Conservation (phyloP, 257 asterid genomes). For the Pogostemon cablin region DNA sequence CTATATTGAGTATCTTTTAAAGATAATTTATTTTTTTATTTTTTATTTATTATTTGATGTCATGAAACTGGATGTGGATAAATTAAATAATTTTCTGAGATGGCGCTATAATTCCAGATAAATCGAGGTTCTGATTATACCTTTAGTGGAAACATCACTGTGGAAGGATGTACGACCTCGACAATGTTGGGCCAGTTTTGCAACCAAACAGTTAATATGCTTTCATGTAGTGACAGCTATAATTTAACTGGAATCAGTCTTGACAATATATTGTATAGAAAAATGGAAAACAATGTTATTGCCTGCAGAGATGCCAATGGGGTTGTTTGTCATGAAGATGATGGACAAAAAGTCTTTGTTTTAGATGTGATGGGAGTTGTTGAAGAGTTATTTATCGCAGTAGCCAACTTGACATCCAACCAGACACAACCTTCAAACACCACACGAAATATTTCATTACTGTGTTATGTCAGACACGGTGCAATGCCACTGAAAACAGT, state of each 20-base stretch:
- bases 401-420: constrained; percentile 53
- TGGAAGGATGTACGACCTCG: constrained; percentile 79
- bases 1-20: not conserved
- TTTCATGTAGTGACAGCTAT: constrained; percentile 59
- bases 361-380: constrained; percentile 63
- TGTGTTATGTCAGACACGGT: constrained; percentile 71
- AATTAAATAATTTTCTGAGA: not conserved
- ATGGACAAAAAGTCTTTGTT: constrained; percentile 46
- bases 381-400: constrained; percentile 61
- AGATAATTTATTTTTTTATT: too few species aligned
- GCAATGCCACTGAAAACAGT: constrained; percentile 52
- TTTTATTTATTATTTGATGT: not conserved
- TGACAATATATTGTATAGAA: constrained; percentile 32
- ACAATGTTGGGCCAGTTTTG: constrained; percentile 74
- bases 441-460: constrained; percentile 42
- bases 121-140: constrained; percentile 75
- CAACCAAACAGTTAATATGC: constrained; percentile 75
- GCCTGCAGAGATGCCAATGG: constrained; percentile 61
- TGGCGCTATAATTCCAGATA: constrained; percentile 51
- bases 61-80: constrained; percentile 5
- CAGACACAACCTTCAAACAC: constrained; percentile 45
- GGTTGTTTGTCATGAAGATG: constrained; percentile 56
- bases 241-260: constrained; percentile 37
- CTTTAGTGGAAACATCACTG: constrained; percentile 75
- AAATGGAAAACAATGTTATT: constrained; percentile 40